A percentile compares a stretch with the other conserved stretches of the same genome.
phyloP scores from a whole-genome alignment of 2,329 filamentous ascomycete species.

The Alternaria burnsii region DNA sequence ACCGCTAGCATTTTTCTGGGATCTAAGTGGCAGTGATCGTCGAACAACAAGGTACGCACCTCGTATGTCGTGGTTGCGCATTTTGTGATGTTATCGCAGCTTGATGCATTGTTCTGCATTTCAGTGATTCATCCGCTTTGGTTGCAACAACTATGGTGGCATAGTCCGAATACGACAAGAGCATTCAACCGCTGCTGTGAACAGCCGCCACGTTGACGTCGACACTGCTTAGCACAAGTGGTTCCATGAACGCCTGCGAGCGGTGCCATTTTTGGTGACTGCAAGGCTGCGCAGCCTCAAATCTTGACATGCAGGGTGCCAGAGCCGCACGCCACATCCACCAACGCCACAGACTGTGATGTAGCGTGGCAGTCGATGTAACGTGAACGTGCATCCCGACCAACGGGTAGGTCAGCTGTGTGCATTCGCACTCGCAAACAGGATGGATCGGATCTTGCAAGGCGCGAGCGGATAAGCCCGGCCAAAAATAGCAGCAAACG shows the following conservation, averaged over 20 bases:
- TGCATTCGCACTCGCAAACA: not conserved
- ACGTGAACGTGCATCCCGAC: not conserved
- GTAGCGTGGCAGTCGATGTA: not conserved
- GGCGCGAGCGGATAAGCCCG: not conserved
- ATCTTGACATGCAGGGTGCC: slow-evolving; percentile 8
- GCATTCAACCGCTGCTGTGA: not conserved
- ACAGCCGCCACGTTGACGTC: not conserved
- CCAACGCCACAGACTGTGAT: not conserved
- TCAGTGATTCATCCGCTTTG: not conserved
- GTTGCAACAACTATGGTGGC: not conserved
- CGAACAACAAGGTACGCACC: slow-evolving; percentile 1
- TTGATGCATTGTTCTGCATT: not conserved
- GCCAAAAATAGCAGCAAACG: not conserved
- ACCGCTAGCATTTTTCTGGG: not conserved
- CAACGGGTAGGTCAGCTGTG: not conserved
- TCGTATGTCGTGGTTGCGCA: not conserved
- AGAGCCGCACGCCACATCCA: slow-evolving; percentile 29
- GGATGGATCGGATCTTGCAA: not conserved
- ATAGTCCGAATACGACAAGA: not conserved
- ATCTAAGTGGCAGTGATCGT: slow-evolving; percentile 8
- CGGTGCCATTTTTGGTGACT: slow-evolving; percentile 18
- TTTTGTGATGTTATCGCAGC: not conserved
- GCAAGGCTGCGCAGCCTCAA: slow-evolving; percentile 17
- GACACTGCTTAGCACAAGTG: not conserved
- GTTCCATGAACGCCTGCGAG: not conserved